These are phyloP conservation scores for Phoma herbarum DNA, from an alignment of 2,329 filamentous ascomycete genomes.

Conservation along the genomic window DNA sequence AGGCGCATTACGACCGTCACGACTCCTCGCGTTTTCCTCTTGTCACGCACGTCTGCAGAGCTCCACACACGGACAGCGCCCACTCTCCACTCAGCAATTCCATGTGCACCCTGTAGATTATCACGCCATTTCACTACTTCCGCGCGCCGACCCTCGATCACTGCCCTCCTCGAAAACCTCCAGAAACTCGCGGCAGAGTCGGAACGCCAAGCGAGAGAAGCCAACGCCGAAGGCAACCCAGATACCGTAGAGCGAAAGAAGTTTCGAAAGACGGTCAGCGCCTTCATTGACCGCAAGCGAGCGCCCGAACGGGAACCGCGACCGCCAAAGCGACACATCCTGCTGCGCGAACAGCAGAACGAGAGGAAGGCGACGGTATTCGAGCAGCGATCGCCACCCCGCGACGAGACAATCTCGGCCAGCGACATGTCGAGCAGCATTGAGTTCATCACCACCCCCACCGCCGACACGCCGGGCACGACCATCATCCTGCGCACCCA, in stretches of 20 bases:
- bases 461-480: conserved; percentile 86
- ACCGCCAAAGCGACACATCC: background rate
- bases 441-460: conserved; percentile 81
- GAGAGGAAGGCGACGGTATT: background rate
- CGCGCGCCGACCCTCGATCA: background rate
- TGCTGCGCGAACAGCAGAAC: background rate
- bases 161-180: conserved; percentile 5
- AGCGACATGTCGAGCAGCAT: conserved; percentile 74
- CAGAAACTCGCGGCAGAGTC: conserved; percentile 6
- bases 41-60: conserved; percentile 22
- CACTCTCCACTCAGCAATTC: conserved; percentile 3
- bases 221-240: background rate
- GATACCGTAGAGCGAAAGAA: background rate
- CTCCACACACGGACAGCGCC: background rate
- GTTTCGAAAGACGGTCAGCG: background rate
- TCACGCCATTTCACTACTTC: conserved; percentile 5
- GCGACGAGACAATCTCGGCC: background rate
- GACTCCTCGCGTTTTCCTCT: conserved; percentile 24
- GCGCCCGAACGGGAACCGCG: conserved; percentile 20
- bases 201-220: background rate
- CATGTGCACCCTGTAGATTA: background rate
- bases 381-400: background rate
- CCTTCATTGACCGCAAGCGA: conserved; percentile 6
- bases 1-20: conserved; percentile 41
- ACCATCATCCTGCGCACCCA: conserved; percentile 76